These are phyloP conservation scores for Scleromitrula shiraiana DNA, from an alignment of 2,329 filamentous ascomycete genomes.

Conservation along the genomic window DNA sequence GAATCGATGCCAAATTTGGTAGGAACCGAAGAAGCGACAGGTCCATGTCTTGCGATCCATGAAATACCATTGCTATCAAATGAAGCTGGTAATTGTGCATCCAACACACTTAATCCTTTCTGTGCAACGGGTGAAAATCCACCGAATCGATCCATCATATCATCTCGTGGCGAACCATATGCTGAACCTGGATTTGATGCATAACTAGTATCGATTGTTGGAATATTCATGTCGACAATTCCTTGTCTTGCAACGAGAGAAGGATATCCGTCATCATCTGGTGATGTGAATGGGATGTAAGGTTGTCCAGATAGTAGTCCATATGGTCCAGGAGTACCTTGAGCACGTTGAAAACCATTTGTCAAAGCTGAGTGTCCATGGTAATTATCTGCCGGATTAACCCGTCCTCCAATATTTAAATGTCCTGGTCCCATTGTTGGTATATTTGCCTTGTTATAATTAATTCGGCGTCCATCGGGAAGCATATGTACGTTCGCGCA, in stretches of 20 bases:
- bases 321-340: slow-evolving; percentile 35
- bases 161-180: slow-evolving; percentile 80
- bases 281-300: slow-evolving; percentile 38
- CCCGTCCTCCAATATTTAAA: slow-evolving; percentile 56
- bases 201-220: slow-evolving; percentile 47
- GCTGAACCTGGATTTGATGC: slow-evolving; percentile 45
- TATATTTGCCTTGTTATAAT: slow-evolving; percentile 52
- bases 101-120: slow-evolving; percentile 75
- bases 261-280: slow-evolving; percentile 49
- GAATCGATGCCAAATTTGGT: slow-evolving; percentile 86
- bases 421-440: slow-evolving; percentile 39
- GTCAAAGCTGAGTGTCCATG: slow-evolving; percentile 64
- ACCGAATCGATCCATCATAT: slow-evolving; percentile 45
- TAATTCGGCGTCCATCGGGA: slow-evolving; percentile 86
- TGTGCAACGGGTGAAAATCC: slow-evolving; percentile 70
- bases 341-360: slow-evolving; percentile 60
- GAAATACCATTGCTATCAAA: slow-evolving; percentile 96
- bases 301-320: slow-evolving; percentile 31
- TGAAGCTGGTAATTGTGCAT: slow-evolving; percentile 85
- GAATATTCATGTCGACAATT: slow-evolving; percentile 41
- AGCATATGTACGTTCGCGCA: slow-evolving; percentile 95
- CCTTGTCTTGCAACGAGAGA: slow-evolving; percentile 30
- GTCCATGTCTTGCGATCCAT: slow-evolving; percentile 80
- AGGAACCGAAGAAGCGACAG: slow-evolving; percentile 86
- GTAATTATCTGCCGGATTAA: slow-evolving; percentile 58